Evolutionary conservation across 176 grass and related monocot species (phyloP).

Genomic region (Hsuehochloa calcarea): DNA sequence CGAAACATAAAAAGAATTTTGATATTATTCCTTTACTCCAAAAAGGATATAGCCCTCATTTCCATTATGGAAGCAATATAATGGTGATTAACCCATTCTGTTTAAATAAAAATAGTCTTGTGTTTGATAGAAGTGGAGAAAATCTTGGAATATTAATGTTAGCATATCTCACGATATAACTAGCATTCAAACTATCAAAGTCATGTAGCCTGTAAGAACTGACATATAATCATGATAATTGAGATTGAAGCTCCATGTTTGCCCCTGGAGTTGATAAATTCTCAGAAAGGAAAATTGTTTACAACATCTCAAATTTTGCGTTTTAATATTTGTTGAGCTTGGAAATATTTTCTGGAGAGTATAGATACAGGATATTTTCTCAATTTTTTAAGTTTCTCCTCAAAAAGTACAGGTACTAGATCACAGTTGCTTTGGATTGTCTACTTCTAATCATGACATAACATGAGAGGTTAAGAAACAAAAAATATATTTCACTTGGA

Average conservation of each 20-base stretch:
- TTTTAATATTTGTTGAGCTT: neutral
- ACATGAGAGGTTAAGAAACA: neutral
- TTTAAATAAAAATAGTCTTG: neutral
- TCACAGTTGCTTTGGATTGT: neutral
- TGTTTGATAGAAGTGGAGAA: neutral
- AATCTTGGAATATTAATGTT: slow-evolving; percentile 1
- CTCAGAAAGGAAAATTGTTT: neutral
- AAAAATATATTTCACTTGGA: neutral
- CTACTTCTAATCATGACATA: slow-evolving; percentile 3
- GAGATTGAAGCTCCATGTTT: slow-evolving; percentile 10
- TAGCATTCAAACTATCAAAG: slow-evolving; percentile 6
- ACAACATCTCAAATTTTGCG: neutral
- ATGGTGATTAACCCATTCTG: neutral
- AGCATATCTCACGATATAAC: neutral
- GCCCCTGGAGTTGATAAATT: neutral
- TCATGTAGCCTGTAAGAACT: slow-evolving; percentile 5
- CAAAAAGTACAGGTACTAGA: neutral
- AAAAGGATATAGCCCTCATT: neutral
- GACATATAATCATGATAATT: neutral
- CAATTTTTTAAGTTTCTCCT: neutral
- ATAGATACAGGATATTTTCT: neutral
- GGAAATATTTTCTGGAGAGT: neutral
- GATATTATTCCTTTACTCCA: neutral
- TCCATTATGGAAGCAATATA: neutral
- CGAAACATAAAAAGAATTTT: neutral